A percentile compares a stretch with the other conserved stretches of the same genome.
phyloP scores from a whole-genome alignment of 768 basidiomycete species.

The Cyclocybe aegerita region DNA sequence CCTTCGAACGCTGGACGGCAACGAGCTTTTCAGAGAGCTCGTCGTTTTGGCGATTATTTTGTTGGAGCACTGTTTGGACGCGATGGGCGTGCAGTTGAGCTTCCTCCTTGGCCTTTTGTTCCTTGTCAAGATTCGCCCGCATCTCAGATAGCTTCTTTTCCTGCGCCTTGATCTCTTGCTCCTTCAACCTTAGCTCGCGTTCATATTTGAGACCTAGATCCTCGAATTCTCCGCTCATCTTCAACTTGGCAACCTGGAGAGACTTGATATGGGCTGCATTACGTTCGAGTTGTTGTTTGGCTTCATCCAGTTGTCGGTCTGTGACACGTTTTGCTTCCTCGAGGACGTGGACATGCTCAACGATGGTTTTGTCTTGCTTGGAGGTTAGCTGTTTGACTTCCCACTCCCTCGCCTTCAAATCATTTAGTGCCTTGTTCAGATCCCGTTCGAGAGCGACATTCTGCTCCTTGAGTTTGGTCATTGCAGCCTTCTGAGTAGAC shows the following conservation, averaged over 20 bases:
- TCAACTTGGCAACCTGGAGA: conserved; percentile 78
- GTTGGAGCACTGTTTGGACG: conserved; percentile 60
- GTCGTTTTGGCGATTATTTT: conserved; percentile 51
- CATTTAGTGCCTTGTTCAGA: conserved; percentile 75
- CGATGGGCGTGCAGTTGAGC: conserved; percentile 63
- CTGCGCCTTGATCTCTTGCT: conserved; percentile 61
- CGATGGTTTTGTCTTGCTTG: conserved; percentile 95
- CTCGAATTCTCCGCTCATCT: conserved; percentile 78
- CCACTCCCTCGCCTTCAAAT: conserved; percentile 80
- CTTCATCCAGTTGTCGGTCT: conserved; percentile 84
- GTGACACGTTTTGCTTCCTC: conserved; percentile 96
- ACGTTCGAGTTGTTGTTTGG: conserved; percentile 74
- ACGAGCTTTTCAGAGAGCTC: conserved; percentile 55
- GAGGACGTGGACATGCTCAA: conserved; percentile 95
- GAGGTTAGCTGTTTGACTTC: conserved; percentile 85
- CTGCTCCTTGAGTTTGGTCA: conserved; percentile 64
- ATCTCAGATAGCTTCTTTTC: conserved; percentile 62
- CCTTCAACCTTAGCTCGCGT: conserved; percentile 65
- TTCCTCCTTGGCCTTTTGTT: conserved; percentile 61
- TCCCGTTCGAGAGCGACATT: conserved; percentile 76
- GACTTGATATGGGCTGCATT: conserved; percentile 78
- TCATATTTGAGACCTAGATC: conserved; percentile 77
- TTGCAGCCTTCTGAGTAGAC: conserved; percentile 66
- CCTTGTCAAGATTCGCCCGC: conserved; percentile 61
- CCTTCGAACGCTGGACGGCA: conserved; percentile 59